Base-by-base conservation (phyloP, 1,139 yeast genomes). In the Yamadazyma atmosphaerica region DNA sequence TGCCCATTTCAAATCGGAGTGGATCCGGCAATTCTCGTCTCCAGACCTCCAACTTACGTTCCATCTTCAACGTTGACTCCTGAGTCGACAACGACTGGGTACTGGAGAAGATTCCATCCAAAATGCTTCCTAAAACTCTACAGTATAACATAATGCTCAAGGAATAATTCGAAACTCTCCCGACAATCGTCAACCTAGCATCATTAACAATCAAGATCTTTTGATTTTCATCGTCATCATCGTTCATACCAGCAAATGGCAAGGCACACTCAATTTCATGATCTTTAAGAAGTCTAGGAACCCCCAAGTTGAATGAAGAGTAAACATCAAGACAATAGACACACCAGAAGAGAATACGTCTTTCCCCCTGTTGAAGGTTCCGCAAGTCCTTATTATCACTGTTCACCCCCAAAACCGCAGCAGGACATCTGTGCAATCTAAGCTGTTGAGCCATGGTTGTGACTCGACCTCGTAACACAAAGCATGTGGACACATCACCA, bases 371-470 rank as follows among this genome's bases (percentile, higher is more conserved):
- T 66, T 84, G 89, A 38, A 60, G 63, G 40, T 65, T 68, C 42
- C 61, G 64, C 23, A 79, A 63, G 42, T 72, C 70, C 32, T 76
- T 76, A 7, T 79, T 76, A 5, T 83, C 81, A 35, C 66, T 71
- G 39, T 61, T 57, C 16, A 68, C 54, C 0, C 74, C 75, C 37
- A 84, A 62, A 4, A 88, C 90, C 0, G 94, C 90, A 11, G 90
- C 85, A 11, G 95, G 96, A 61, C 95, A 85, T 47, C 95, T 74
- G 56, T 88, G 95, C 37, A 89, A 68, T 50, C 96, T 78, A 39
- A 89, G 65, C 50, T 89, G 94, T 53, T 86, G 95, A 2, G 92
- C 84, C 90, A 86, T 85, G 19, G 89, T 81, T 4, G 84, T 80
- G 6, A 85, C 82, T 50, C 83, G 69, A 32, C 92, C 90, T 44